A percentile compares a stretch with the other conserved stretches of the same genome.
phyloP scores from a whole-genome alignment of 2,329 filamentous ascomycete genomes.

The Xylaria sp. region DNA sequence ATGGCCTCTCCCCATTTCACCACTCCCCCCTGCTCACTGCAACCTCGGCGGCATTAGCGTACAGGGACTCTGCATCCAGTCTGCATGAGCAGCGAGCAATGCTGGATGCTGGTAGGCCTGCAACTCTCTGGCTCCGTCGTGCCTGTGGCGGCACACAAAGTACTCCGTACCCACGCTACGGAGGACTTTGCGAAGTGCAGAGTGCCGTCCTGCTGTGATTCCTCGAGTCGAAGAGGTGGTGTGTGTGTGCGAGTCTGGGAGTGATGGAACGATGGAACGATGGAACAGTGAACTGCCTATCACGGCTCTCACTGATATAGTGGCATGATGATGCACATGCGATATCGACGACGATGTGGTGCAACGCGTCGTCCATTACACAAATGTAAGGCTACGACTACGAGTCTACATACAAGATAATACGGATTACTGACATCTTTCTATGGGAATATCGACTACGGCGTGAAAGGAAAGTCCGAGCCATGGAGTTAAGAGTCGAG shows the following conservation, averaged over 20 bases:
- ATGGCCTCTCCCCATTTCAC: conserved; percentile 6
- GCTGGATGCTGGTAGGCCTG: no score
- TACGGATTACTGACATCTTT: no score
- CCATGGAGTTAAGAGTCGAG: neutral
- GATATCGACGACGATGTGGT: neutral
- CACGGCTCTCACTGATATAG: neutral
- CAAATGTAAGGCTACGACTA: neutral
- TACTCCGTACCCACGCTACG: neutral
- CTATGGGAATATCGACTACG: neutral
- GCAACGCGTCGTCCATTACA: neutral
- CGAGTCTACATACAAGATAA: no score
- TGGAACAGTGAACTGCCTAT: no score
- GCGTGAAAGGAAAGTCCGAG: neutral
- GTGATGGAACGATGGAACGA: no score
- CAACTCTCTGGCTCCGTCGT: no score
- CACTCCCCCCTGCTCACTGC: neutral
- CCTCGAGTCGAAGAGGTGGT: neutral
- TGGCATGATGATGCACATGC: neutral
- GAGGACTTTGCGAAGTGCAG: neutral
- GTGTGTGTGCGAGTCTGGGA: no score
- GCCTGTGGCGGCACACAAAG: no score
- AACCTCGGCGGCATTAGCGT: conserved; percentile 13
- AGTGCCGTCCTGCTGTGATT: neutral
- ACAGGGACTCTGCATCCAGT: neutral
- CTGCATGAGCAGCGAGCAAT: neutral